Evolutionary conservation across 176 grass and related monocot genomes (phyloP).

Genomic region (Cocos nucifera): DNA sequence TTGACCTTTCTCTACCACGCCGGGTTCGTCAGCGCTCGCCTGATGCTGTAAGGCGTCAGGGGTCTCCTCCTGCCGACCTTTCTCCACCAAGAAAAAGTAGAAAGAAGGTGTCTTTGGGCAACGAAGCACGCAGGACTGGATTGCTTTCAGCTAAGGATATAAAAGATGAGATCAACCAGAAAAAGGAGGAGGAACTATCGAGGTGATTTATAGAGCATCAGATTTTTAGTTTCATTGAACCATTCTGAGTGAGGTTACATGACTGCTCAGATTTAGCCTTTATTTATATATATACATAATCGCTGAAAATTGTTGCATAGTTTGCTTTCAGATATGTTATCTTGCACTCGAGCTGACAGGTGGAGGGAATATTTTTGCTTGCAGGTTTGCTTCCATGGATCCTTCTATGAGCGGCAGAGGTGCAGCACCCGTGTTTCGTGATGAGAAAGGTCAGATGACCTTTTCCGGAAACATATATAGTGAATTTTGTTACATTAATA

Average conservation of each 20-base stretch:
- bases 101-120: constrained; percentile 19
- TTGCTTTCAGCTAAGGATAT: constrained; percentile 61
- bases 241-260: not conserved
- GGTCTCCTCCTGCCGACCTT: constrained; percentile 20
- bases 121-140: constrained; percentile 31
- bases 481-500: not conserved
- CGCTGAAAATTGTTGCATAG: too few species aligned
- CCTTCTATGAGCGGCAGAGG: constrained; percentile 58
- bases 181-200: constrained; percentile 49
- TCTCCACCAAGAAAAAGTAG: constrained; percentile 52
- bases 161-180: constrained; percentile 60
- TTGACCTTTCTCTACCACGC: constrained; percentile 33
- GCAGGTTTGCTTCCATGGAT: constrained; percentile 58
- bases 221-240: not conserved
- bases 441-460: constrained; percentile 45
- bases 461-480: constrained; percentile 10
- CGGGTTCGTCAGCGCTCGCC: not conserved
- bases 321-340: too few species aligned
- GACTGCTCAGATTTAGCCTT: not conserved
- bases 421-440: constrained; percentile 71
- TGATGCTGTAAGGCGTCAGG: not conserved
- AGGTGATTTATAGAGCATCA: constrained; percentile 35
- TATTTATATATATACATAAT: too few species aligned
- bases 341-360: too few species aligned
- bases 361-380: constrained; percentile 1